phyloP scores from a whole-genome alignment of 169 alveolate genomes.

The Blepharisma undulans region DNA sequence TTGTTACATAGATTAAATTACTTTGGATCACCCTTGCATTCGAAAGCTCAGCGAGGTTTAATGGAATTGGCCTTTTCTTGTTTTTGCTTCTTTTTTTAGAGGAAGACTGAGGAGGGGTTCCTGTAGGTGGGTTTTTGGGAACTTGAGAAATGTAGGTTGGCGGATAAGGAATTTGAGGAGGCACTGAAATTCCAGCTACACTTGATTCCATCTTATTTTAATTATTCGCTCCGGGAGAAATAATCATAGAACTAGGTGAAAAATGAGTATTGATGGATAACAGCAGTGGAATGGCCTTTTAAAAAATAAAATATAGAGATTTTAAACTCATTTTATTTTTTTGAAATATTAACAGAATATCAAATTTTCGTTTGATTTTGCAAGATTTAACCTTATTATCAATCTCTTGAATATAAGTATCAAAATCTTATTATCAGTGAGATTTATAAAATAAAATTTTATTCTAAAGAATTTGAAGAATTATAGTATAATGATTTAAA shows the following conservation, averaged over 20 bases:
- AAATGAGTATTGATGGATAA: not conserved
- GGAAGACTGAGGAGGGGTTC: not conserved
- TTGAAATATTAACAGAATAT: not conserved
- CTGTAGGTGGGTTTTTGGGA: not conserved
- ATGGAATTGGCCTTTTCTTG: not conserved
- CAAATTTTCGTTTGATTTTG: no score
- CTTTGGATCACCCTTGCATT: constrained; percentile 64
- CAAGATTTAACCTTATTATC: not conserved
- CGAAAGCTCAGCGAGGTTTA: constrained; percentile 21
- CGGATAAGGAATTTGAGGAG: not conserved
- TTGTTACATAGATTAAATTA: constrained; percentile 66
- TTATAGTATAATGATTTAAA: not conserved
- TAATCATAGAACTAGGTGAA: not conserved
- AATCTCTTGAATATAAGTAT: no score
- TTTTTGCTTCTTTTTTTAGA: not conserved
- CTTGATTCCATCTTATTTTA: not conserved
- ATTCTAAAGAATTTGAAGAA: not conserved
- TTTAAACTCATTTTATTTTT: no score
- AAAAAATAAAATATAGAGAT: not conserved
- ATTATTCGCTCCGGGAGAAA: not conserved
- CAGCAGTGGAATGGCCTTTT: not conserved
- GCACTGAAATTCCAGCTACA: not conserved
- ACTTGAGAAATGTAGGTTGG: not conserved
- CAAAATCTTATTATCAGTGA: not conserved
- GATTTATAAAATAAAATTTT: no score